phyloP scores from a whole-genome alignment of 1,284 basidiomycete species.

The Schizophyllum commune region DNA sequence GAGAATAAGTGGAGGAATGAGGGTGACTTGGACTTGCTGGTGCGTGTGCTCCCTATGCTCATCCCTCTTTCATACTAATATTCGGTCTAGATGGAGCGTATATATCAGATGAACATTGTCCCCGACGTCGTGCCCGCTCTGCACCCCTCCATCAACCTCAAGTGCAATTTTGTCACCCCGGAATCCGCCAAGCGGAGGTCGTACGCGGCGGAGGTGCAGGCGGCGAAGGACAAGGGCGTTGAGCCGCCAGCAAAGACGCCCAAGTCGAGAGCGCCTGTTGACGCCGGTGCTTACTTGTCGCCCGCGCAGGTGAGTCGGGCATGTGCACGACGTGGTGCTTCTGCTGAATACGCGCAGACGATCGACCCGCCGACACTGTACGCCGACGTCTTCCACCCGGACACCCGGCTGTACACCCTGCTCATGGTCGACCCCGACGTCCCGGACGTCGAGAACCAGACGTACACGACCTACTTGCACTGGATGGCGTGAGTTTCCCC shows the following conservation, averaged over 20 bases:
- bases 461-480: conserved; percentile 75
- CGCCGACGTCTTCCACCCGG: conserved; percentile 73
- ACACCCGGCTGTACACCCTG: conserved; percentile 81
- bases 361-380: conserved; percentile 53
- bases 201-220: not conserved
- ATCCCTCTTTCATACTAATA: conserved; percentile 2
- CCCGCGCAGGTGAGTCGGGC: not conserved
- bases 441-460: conserved; percentile 58
- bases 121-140: conserved; percentile 79
- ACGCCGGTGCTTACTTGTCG: conserved; percentile 12
- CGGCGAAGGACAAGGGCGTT: not conserved
- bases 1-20: conserved; percentile 84
- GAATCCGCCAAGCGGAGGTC: conserved; percentile 15
- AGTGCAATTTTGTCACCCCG: conserved; percentile 32
- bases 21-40: conserved; percentile 78
- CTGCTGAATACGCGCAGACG: conserved; percentile 35
- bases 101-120: conserved; percentile 84
- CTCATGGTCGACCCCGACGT: conserved; percentile 87
- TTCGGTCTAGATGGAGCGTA: conserved; percentile 73
- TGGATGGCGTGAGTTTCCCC: conserved; percentile 77
- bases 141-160: conserved; percentile 69
- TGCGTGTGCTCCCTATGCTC: conserved; percentile 27
- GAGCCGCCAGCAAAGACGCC: not conserved
- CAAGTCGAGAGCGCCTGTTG: conserved; percentile 32
- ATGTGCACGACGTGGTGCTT: not conserved